These are phyloP conservation scores for Penicillium frequentans DNA, from an alignment of 2,329 filamentous ascomycete genomes.

Conservation along the genomic window DNA sequence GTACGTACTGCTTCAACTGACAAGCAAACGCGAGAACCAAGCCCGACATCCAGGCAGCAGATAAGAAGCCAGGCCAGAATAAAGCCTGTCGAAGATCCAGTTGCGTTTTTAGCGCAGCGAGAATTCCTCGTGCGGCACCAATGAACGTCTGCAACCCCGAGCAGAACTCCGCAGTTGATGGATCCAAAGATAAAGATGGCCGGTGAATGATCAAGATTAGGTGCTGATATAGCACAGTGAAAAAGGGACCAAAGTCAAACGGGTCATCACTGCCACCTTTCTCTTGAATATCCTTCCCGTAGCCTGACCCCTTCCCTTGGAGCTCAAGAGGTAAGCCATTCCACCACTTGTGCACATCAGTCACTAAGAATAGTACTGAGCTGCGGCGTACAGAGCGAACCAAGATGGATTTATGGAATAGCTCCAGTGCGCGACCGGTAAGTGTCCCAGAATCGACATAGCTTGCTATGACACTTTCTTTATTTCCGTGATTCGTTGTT, in stretches of 20 bases:
- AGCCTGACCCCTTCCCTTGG: slow-evolving; percentile 17
- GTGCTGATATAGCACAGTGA: slow-evolving; percentile 44
- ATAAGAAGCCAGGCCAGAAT: slow-evolving; percentile 42
- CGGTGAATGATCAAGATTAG: slow-evolving; percentile 42
- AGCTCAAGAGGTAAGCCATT: slow-evolving; percentile 37
- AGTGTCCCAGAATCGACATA: slow-evolving; percentile 43
- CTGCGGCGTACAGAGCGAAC: slow-evolving; percentile 40
- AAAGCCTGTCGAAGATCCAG: slow-evolving; percentile 33
- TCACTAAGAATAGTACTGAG: slow-evolving; percentile 39
- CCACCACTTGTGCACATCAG: slow-evolving; percentile 46
- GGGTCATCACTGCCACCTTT: slow-evolving; percentile 8
- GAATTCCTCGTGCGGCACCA: slow-evolving; percentile 38
- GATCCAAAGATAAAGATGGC: slow-evolving; percentile 39
- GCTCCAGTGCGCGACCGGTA: slow-evolving; percentile 41
- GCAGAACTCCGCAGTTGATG: slow-evolving; percentile 40
- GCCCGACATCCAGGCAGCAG: slow-evolving; percentile 44
- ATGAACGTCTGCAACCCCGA: slow-evolving; percentile 44
- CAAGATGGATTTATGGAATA: slow-evolving; percentile 45
- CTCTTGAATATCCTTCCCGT: neutral
- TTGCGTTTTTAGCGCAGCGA: slow-evolving; percentile 37
- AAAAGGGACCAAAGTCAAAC: slow-evolving; percentile 39
- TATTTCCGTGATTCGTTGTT: slow-evolving; percentile 17
- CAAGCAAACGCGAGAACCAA: slow-evolving; percentile 44
- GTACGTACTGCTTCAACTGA: slow-evolving; percentile 40
- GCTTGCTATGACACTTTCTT: slow-evolving; percentile 37